Base-by-base conservation (phyloP, 2,329 filamentous ascomycete genomes). In the Botrytis deweyae region DNA sequence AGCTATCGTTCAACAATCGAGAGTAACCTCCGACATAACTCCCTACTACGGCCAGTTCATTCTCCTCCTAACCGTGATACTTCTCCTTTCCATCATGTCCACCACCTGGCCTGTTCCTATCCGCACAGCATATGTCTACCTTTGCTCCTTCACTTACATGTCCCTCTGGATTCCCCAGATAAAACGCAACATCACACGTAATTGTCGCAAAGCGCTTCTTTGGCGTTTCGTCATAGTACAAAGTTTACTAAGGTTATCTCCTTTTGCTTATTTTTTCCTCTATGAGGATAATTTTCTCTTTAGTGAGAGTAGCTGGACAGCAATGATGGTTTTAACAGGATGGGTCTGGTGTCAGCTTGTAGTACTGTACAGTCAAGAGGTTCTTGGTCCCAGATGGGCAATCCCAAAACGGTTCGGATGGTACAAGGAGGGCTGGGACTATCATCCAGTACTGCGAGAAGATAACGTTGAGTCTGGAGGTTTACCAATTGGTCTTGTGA, bases 151-250 rank as follows among this genome's bases (percentile, higher is more conserved):
- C 78, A 77, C 88, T 71, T 98, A 98, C 81, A 88, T 98, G 63
- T 97, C 95, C 33, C 91, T 98, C 80, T 98, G 95, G 95, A 81
- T 91, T 0, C 95, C 96, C 0, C 96, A 99, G 82, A 97, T 98
- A 77, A 89, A 92, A 80, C 93, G 96, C 76, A 99, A 99, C 81
- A 87, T 92, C 71, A 90, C 93, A 83, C 93, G 95, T 72, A 98
- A 98, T 83, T 97, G 94, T 82, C 93, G 95, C 59, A 93, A 93
- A 79, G 95, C 95, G 0, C 86, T 98, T n/a, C 88, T 91, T 5
- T 98, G 95, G 94, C 92, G 92, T 74, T 99, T 97, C 80, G 92
- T 97, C 73, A 81, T 94, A 36, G 95, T 94, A 4, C 93, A 97
- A 82, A 96, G 93, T 66, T 78, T 91, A 8, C 86, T 97, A 12